These are phyloP conservation scores for Bertia moriformis DNA, from an alignment of 2,329 filamentous ascomycete species.

Conservation along the genomic window DNA sequence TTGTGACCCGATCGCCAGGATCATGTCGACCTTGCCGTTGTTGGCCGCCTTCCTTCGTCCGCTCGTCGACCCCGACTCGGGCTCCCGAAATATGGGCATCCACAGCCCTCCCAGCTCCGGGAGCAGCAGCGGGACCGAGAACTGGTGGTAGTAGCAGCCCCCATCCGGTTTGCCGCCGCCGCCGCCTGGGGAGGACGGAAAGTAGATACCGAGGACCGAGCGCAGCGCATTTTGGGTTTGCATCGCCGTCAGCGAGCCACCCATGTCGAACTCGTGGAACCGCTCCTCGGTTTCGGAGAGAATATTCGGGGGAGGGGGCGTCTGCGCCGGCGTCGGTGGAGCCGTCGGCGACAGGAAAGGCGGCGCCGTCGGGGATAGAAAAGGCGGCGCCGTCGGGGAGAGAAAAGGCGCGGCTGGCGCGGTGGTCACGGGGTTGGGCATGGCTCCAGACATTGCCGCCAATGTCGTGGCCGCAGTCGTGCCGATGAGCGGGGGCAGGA, in stretches of 20 bases:
- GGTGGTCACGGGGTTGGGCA: constrained; percentile 10
- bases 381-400: not conserved
- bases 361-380: constrained; percentile 5
- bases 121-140: constrained; percentile 26
- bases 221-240: constrained; percentile 42
- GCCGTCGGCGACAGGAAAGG: constrained; percentile 10
- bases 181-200: constrained; percentile 24
- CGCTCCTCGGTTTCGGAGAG: constrained; percentile 14
- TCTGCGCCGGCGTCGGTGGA: constrained; percentile 27
- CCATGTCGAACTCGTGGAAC: constrained; percentile 28
- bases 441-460: constrained; percentile 9
- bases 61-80: constrained; percentile 12
- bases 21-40: constrained; percentile 33
- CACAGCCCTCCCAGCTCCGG: constrained; percentile 34
- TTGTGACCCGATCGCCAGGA: constrained; percentile 44
- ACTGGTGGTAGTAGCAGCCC: constrained; percentile 34
- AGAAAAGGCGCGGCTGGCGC: constrained; percentile 1
- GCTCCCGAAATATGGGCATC: constrained; percentile 32
- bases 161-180: no score
- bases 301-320: constrained; percentile 20
- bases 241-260: constrained; percentile 28
- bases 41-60: constrained; percentile 9
- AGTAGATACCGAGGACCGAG: constrained; percentile 31
- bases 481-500: constrained; percentile 6
- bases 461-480: constrained; percentile 10